phyloP scores from a whole-genome alignment of 805 yeast genomes.

The Pichia californica region DNA sequence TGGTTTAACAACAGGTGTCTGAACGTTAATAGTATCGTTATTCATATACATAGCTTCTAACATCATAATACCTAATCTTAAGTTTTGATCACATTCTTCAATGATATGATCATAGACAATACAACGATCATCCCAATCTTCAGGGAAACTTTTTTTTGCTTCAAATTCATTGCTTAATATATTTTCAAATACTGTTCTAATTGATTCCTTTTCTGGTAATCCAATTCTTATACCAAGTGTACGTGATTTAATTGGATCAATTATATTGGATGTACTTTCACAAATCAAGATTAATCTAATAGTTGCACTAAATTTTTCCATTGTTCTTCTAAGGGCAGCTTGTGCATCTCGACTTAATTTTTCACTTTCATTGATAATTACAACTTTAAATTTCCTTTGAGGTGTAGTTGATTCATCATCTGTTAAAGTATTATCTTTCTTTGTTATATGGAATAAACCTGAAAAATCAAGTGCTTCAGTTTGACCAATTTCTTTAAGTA shows the following conservation, averaged over 20 bases:
- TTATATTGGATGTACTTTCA: conserved; percentile 85
- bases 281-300: conserved; percentile 80
- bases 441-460: conserved; percentile 28
- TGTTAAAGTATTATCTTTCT: neutral
- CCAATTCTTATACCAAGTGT: conserved; percentile 83
- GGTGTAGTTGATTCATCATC: conserved; percentile 1
- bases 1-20: conserved; percentile 54
- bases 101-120: conserved; percentile 47
- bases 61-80: conserved; percentile 70
- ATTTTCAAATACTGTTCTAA: conserved; percentile 44
- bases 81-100: conserved; percentile 53
- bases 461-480: conserved; percentile 88
- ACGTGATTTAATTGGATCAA: conserved; percentile 91
- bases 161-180: conserved; percentile 55
- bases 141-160: conserved; percentile 22
- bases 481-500: conserved; percentile 90
- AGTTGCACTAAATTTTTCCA: conserved; percentile 90
- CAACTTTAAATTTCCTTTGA: conserved; percentile 63
- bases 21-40: conserved; percentile 42
- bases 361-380: conserved; percentile 88
- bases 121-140: conserved; percentile 30
- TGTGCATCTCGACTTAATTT: conserved; percentile 88
- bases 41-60: conserved; percentile 79
- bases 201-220: conserved; percentile 63
- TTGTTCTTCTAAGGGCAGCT: conserved; percentile 90